Evolutionary conservation across 176 grass and related monocot species (phyloP).

Genomic region (Secale cereale): DNA sequence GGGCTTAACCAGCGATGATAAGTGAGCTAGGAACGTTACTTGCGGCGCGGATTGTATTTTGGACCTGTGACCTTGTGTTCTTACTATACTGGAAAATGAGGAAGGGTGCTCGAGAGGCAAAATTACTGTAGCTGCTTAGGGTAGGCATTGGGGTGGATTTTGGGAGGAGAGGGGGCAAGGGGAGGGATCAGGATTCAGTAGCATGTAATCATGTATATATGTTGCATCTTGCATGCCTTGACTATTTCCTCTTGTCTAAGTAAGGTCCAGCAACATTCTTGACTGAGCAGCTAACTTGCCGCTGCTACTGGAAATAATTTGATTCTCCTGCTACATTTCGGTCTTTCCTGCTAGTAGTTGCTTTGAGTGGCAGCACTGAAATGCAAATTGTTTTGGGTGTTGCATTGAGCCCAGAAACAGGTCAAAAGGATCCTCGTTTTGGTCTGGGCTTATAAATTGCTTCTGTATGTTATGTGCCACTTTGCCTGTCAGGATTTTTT

Average conservation of each 20-base stretch:
- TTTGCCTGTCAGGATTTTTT: neutral
- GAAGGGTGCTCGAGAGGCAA: neutral
- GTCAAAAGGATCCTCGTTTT: neutral
- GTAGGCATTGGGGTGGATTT: neutral
- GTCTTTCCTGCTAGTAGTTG: neutral
- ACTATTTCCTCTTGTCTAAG: neutral
- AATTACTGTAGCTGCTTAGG: neutral
- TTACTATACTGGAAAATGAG: neutral
- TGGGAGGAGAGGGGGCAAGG: too few species aligned
- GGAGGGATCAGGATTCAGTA: neutral
- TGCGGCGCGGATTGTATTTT: neutral
- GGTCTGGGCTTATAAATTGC: neutral
- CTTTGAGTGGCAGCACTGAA: neutral
- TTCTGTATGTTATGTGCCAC: neutral
- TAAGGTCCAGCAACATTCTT: neutral
- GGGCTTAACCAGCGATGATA: slow-evolving; percentile 32
- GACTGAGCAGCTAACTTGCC: neutral
- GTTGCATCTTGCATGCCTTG: slow-evolving; percentile 18
- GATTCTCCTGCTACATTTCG: neutral
- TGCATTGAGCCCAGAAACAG: neutral
- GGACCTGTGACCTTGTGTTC: neutral
- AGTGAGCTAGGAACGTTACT: neutral
- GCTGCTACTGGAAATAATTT: neutral
- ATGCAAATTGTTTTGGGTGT: neutral
- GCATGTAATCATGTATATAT: slow-evolving; percentile 35